Conservation (phyloP, 2,329 filamentous ascomycete genomes). For the Pezizomycotina sp. region DNA sequence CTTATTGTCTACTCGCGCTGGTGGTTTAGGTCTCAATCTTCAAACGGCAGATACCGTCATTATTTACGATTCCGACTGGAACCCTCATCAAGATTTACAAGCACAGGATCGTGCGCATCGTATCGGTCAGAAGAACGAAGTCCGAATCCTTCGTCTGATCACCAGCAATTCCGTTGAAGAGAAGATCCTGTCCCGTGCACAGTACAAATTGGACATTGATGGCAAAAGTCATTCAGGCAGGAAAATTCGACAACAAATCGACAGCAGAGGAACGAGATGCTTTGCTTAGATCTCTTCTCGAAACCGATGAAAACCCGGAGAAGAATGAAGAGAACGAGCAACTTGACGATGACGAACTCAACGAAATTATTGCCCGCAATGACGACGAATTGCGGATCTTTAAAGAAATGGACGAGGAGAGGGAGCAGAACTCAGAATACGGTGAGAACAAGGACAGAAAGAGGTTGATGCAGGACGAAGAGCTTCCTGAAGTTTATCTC, state of each 20-base stretch:
- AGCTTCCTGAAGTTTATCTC: constrained; percentile 87
- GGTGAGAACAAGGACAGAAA: constrained; percentile 52
- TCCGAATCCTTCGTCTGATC: constrained; percentile 87
- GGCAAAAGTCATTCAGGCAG: constrained; percentile 98
- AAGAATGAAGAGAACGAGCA: constrained; percentile 76
- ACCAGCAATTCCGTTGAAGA: constrained; percentile 96
- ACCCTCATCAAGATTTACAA: constrained; percentile 96
- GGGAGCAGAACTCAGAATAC: constrained; percentile 49
- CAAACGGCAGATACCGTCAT: constrained; percentile 98
- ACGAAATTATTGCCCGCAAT: constrained; percentile 77
- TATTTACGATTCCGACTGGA: constrained; percentile 99
- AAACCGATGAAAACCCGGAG: constrained; percentile 54
- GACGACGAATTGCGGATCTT: constrained; percentile 65
- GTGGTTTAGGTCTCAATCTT: constrained; percentile 90
- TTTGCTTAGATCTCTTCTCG: constrained; percentile 81
- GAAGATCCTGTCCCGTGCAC: constrained; percentile 90
- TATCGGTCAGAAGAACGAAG: constrained; percentile 99
- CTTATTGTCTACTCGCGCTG: constrained; percentile 91
- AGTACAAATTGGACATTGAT: constrained; percentile 98
- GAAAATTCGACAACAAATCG: constrained; percentile 98
- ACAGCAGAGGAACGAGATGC: constrained; percentile 96
- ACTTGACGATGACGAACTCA: constrained; percentile 96
- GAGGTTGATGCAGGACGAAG: constrained; percentile 70
- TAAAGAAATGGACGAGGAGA: constrained; percentile 66
- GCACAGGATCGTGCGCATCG: constrained; percentile 98